Evolutionary conservation across 2,329 filamentous ascomycete species (phyloP), one percentile per base, ranked within the genome.

Genomic region (Aspergillus tubingensis): DNA sequence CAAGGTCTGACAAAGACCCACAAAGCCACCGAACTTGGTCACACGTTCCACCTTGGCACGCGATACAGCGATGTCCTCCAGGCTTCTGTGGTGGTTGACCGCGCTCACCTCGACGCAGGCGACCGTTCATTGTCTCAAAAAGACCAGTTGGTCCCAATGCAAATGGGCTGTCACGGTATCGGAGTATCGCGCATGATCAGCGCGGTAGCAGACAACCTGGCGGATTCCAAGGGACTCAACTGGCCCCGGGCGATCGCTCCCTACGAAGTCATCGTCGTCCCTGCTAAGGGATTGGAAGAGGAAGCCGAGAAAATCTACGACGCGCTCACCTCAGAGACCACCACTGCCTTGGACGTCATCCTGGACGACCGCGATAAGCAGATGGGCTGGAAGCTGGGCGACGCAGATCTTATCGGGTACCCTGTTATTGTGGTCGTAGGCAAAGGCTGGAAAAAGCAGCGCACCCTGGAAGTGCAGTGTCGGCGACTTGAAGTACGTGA

Each of bases 101-200:
- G 67, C 32, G 64, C 66, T 8, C 62, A 62, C 62, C 49, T 65
- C 54, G 49, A 69, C 49, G 49, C 54, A 27, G 61, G 68, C 15
- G 68, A 74, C 23, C 64, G 70, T 27, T 30, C 7, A 19, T n/a
- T 27, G 3, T 30, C 47, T 5, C 23, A 27, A 30, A 30, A 50
- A n/a, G 47, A 50, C 50, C 69, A 76, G 15, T 74, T 74, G 8
- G 81, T 86, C 0, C 82, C 87, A 0, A 83, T 96, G 70, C 87
- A 96, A 65, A 99, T 99, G 95, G 95, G 95, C 58, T 99, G 95
- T 74, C 92, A 97, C 72, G 95, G 95, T 0, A 96, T 99, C 62
- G 95, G 95, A 1, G 87, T 99, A 17, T 96, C 92, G 5, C 89
- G 95, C 48, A 88, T 99, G 68, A 88, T 99, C 62, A 92, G 89